Evolutionary conservation across 208 protist genomes (phyloP), one percentile per base, ranked within the genome.

Genomic region (Leptomonas pyrrhocoris): DNA sequence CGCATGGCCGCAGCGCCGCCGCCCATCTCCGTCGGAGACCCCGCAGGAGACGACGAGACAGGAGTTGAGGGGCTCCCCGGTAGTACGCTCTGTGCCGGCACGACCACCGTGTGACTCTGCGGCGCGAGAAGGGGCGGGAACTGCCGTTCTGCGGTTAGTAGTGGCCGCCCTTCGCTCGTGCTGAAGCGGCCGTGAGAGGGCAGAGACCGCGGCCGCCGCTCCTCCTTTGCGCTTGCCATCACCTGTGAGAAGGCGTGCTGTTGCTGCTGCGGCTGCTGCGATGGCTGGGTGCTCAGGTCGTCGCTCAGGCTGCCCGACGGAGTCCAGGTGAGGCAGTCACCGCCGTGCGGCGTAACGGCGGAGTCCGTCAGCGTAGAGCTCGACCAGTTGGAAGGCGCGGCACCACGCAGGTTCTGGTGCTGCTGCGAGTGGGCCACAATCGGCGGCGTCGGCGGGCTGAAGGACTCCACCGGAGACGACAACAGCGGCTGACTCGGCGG

Each of bases 291-390:
- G 46, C 27, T 55, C 19, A 55, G 2, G 11, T 65, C 60, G 51
- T 74, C 68, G 42, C 18, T 54, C 19, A 46, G 9, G 53, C 53
- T 74, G 46, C 30, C 53, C 9, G 60, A 38, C 9, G 68, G 25
- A 21, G 46, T 55, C 49, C 57, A 67, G 15, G 30, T 28, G 25
- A 74, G 21, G 53, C 27, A 55, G 60, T 51, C 56, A 19, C 42
- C 68, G 30, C 46, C 43, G 27, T 13, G 60, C 9, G 68, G 60
- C 0, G 70, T 63, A 1, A 64, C 27, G 25, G 61, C 36, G 27
- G 70, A 25, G 46, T 64, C 46, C 27, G 54, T 69, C 46, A 69
- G 16, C 38, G 61, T 69, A 2, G 70, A 58, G 62, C 27, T 55
- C 2, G n/a, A 46, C 13, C 18, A 25, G 28, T 0, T 25, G 42